Percentiles rank a stretch among this genome's conserved stretches.
Evolutionary conservation across 176 grass and related monocot species (phyloP).

Genomic region (Pontederia paniculata): DNA sequence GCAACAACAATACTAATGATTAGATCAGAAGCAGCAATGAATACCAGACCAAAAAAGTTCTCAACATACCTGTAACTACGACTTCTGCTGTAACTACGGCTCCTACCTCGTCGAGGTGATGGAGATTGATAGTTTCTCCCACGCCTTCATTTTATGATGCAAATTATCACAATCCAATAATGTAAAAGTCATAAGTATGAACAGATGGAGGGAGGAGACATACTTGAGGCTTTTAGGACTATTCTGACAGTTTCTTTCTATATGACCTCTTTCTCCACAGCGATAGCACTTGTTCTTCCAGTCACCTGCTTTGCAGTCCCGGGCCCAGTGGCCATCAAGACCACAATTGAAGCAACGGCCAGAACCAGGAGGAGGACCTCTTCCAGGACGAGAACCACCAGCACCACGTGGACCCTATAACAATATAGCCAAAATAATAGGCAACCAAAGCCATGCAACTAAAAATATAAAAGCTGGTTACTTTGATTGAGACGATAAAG

Average conservation of each 20-base stretch:
- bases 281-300: slow-evolving; percentile 99
- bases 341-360: slow-evolving; percentile 96
- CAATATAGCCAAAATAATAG: background rate
- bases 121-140: slow-evolving; percentile 67
- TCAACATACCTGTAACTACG: slow-evolving; percentile 59
- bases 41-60: too few relatives aligned
- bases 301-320: slow-evolving; percentile 93
- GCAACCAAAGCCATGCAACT: too few relatives aligned
- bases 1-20: too few relatives aligned
- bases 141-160: slow-evolving; percentile 18
- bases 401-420: slow-evolving; percentile 55
- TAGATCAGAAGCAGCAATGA: too few relatives aligned
- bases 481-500: too few relatives aligned
- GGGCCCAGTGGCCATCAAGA: slow-evolving; percentile 96
- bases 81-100: slow-evolving; percentile 71
- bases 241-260: slow-evolving; percentile 98
- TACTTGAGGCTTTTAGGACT: slow-evolving; percentile 74
- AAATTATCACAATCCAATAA: too few relatives aligned
- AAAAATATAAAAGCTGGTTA: too few relatives aligned
- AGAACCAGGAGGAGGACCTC: slow-evolving; percentile 82
- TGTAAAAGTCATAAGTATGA: background rate
- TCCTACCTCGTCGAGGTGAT: slow-evolving; percentile 36
- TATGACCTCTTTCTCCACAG: slow-evolving; percentile 88
- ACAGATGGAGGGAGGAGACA: background rate
- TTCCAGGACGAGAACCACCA: slow-evolving; percentile 61